phyloP scores from a whole-genome alignment of 2,329 filamentous ascomycete genomes.

The Gliomastix tumulicola region DNA sequence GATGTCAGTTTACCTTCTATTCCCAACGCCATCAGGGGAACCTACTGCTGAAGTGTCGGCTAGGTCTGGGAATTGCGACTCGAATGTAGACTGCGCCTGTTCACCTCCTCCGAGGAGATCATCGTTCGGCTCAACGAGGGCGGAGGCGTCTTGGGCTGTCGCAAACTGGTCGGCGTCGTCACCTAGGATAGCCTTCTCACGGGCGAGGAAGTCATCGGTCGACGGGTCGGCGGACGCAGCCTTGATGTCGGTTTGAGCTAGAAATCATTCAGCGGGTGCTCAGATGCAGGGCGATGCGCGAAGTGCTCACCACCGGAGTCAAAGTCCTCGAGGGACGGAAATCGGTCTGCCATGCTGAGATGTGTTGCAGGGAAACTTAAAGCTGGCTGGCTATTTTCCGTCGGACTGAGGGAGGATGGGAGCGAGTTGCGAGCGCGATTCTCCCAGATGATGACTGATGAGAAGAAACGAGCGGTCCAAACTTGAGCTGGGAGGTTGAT shows the following conservation, averaged over 20 bases:
- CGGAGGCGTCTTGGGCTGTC: constrained; percentile 63
- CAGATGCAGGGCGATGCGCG: not conserved
- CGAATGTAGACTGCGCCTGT: constrained; percentile 53
- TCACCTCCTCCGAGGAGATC: constrained; percentile 68
- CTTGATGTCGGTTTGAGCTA: constrained; percentile 63
- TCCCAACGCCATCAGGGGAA: constrained; percentile 3
- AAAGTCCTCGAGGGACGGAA: constrained; percentile 74
- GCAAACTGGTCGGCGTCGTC: constrained; percentile 91
- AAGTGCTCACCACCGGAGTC: constrained; percentile 51
- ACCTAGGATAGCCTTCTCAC: constrained; percentile 83
- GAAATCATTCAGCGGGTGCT: constrained; percentile 5
- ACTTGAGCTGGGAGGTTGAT: too few relatives aligned
- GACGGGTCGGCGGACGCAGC: constrained; percentile 51
- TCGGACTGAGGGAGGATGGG: too few relatives aligned
- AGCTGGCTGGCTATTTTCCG: too few relatives aligned
- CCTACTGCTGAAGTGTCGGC: constrained; percentile 26
- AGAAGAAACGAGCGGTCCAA: too few relatives aligned
- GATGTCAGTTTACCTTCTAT: too few relatives aligned
- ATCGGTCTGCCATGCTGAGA: constrained; percentile 64
- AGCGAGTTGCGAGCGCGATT: too few relatives aligned
- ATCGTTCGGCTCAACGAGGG: constrained; percentile 56
- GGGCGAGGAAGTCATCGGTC: constrained; percentile 79
- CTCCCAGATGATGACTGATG: too few relatives aligned
- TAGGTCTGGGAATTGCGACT: constrained; percentile 87
- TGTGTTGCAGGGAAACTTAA: too few relatives aligned